phyloP scores from a whole-genome alignment of 2,329 filamentous ascomycete genomes.

The Hypoxylon sp. region DNA sequence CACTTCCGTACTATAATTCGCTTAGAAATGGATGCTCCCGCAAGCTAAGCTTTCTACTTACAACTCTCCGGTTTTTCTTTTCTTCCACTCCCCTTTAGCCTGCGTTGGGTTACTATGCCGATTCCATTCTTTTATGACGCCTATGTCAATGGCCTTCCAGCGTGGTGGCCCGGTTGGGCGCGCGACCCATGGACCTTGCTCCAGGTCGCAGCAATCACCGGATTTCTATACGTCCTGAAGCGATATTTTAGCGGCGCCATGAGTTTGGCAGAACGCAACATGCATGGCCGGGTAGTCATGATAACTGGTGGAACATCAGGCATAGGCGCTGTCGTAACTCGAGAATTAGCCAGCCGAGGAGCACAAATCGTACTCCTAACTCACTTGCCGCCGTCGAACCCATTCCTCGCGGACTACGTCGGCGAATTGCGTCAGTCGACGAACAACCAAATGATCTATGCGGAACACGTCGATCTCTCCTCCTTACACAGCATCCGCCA shows the following conservation, averaged over 20 bases:
- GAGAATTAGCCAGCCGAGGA: constrained; percentile 82
- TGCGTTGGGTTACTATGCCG: constrained; percentile 60
- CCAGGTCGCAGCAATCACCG: constrained; percentile 57
- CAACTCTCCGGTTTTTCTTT: constrained; percentile 8
- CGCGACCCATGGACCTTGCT: constrained; percentile 60
- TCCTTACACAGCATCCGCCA: constrained; percentile 91
- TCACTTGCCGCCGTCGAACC: constrained; percentile 82
- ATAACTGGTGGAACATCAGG: constrained; percentile 96
- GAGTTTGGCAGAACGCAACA: constrained; percentile 82
- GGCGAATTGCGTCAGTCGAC: constrained; percentile 85
- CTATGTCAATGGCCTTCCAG: constrained; percentile 65
- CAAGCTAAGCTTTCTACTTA: constrained; percentile 22
- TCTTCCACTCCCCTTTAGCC: not conserved
- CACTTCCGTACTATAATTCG: constrained; percentile 1
- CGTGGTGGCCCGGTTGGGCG: constrained; percentile 61
- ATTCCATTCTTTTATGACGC: constrained; percentile 66
- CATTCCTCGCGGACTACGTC: constrained; percentile 93
- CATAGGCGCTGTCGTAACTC: constrained; percentile 83
- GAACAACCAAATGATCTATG: constrained; percentile 90
- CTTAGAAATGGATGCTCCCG: constrained; percentile 34
- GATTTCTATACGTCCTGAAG: constrained; percentile 70
- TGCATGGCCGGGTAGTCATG: constrained; percentile 95
- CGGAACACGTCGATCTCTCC: constrained; percentile 91
- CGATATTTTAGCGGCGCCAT: constrained; percentile 81
- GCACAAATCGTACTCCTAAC: constrained; percentile 94